Evolutionary conservation across 163 green algal species (phyloP).

Genomic region (Smithsoniella earleae): DNA sequence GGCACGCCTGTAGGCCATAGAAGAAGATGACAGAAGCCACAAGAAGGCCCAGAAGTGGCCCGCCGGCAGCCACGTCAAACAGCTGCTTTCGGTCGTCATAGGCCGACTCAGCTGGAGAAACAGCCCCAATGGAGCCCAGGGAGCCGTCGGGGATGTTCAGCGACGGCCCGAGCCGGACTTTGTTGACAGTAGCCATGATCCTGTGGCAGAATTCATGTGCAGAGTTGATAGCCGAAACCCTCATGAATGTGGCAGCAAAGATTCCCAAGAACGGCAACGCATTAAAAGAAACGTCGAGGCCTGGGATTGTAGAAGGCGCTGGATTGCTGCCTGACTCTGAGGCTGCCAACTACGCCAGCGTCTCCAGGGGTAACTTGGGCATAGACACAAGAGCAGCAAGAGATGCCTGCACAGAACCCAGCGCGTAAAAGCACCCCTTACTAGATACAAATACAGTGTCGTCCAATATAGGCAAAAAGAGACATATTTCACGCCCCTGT

Average conservation of each 20-base stretch:
- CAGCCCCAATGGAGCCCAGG: slow-evolving; percentile 13
- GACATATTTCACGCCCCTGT: too few species aligned
- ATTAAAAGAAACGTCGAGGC: not conserved
- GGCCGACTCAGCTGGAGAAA: not conserved
- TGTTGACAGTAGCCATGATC: not conserved
- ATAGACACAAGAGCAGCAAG: slow-evolving; percentile 3
- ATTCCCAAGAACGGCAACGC: not conserved
- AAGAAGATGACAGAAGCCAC: not conserved
- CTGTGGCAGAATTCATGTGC: slow-evolving; percentile 2
- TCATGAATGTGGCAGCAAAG: slow-evolving; percentile 4
- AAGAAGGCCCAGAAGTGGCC: not conserved
- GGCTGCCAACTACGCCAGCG: slow-evolving; percentile 1
- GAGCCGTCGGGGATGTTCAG: slow-evolving; percentile 12
- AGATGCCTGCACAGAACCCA: slow-evolving; percentile 9
- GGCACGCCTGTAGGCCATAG: too few species aligned
- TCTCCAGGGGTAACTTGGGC: slow-evolving; percentile 12
- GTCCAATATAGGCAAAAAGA: too few species aligned
- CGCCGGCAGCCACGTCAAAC: not conserved
- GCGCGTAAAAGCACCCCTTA: too few species aligned
- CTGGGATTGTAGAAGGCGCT: not conserved
- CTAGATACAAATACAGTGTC: too few species aligned
- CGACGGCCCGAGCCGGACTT: slow-evolving; percentile 19
- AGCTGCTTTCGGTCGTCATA: not conserved
- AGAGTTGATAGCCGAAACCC: not conserved
- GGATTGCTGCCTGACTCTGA: not conserved